Evolutionary conservation across 129 eudicot genomes (phyloP), one percentile per base, ranked within the genome.

Genomic region (Rutidosis leptorrhynchoides): DNA sequence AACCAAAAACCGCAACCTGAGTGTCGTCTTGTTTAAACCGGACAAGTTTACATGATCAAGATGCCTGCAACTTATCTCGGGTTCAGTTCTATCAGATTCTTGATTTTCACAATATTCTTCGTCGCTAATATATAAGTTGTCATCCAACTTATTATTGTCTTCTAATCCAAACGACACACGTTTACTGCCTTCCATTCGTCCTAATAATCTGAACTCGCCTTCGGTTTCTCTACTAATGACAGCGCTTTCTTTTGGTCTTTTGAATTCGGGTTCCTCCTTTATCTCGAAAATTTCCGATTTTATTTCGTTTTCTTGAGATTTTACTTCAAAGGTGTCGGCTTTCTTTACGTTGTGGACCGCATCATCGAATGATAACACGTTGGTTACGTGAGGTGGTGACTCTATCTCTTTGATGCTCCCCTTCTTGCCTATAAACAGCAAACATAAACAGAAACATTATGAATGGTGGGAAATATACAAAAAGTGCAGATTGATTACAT

Each of bases 31-130:
- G 58, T 78, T 78, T 52, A 78, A 59, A n/a, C 78, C 82, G 3
- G 77, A 78, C 78, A 72, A 60, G 75, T 78, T 78, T 53, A 78
- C 79, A 48, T 78, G 79, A 61, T 78, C 79, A 28, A 78, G 79
- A 78, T 78, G 82, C 67, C 74, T 73, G 46, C 78, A 78, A 19
- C 16, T 66, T 73, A 72, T 78, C 37, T 78, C 78, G 2, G 82
- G 82, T 37, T 78, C 82, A 12, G 78, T 60, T 69, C 81, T 64
- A n/a, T 71, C 77, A 21, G 81, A 71, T 49, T 71, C 81, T 65
- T 58, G 73, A 23, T 73, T 74, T 56, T 67, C 82, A 8, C 65
- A 52, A 67, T 72, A 78, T 43, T 78, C 82, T 40, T 73, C 82
- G 2, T 78, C 78, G 33, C 63, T 67, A 1, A 64, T 55, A 35